Evolutionary conservation across 1,284 basidiomycete genomes (phyloP).

Genomic region (Rhodofomes roseus): DNA sequence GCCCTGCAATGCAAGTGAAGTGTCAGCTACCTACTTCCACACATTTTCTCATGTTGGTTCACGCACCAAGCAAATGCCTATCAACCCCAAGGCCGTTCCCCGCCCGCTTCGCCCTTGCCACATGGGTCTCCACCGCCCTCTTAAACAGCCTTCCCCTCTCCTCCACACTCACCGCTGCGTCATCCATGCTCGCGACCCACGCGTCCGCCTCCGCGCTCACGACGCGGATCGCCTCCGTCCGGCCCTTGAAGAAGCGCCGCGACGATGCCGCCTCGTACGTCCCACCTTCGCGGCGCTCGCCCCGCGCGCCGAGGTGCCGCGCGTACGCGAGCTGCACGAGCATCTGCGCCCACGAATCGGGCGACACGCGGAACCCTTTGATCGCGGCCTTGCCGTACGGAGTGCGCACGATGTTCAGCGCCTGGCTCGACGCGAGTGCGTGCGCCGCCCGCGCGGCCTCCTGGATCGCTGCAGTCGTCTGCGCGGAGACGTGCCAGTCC

Average conservation of each 20-base stretch:
- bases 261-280: constrained; percentile 92
- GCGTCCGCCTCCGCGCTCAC: constrained; percentile 68
- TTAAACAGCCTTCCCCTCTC: constrained; percentile 58
- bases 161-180: constrained; percentile 33
- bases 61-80: constrained; percentile 75
- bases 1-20: constrained; percentile 39
- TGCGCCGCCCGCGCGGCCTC: constrained; percentile 55
- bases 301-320: constrained; percentile 46
- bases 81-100: constrained; percentile 77
- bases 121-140: constrained; percentile 68
- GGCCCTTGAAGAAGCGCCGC: constrained; percentile 78
- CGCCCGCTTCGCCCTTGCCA: constrained; percentile 66
- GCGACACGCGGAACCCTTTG: constrained; percentile 81
- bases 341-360: constrained; percentile 94
- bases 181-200: constrained; percentile 76
- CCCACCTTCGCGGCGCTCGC: constrained; percentile 45
- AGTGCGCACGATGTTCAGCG: constrained; percentile 64
- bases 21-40: neutral
- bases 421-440: constrained; percentile 65
- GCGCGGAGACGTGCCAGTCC: constrained; percentile 62
- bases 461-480: constrained; percentile 45
- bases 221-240: constrained; percentile 87
- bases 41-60: no score
- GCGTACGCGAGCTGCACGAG: constrained; percentile 83
- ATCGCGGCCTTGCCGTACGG: constrained; percentile 85